A percentile compares a stretch with the other conserved stretches of the same genome.
phyloP scores from a whole-genome alignment of 768 basidiomycete genomes.

The Xerocomellus intermedius region DNA sequence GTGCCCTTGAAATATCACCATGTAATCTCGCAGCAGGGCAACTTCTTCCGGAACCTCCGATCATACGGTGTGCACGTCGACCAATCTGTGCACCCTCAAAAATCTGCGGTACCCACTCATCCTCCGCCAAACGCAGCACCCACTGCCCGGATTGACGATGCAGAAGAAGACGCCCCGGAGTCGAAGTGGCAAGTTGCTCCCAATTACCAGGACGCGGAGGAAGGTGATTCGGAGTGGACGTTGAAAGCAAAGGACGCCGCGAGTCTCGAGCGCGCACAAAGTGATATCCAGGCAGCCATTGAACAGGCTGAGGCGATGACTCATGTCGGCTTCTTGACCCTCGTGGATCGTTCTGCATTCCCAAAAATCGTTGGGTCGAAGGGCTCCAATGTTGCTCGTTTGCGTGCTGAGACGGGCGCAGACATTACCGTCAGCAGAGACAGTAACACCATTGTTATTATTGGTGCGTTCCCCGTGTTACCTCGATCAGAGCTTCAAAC shows the following conservation, averaged over 20 bases:
- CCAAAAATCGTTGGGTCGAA: constrained; percentile 92
- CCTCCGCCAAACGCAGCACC: constrained; percentile 43
- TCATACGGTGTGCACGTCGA: constrained; percentile 83
- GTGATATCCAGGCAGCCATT: constrained; percentile 64
- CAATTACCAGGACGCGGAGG: constrained; percentile 80
- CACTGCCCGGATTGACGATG: constrained; percentile 85
- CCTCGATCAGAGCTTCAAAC: background rate
- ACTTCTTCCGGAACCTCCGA: constrained; percentile 82
- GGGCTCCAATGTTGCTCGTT: constrained; percentile 84
- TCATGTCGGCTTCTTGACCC: constrained; percentile 81
- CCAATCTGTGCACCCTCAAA: constrained; percentile 61
- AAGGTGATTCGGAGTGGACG: constrained; percentile 84
- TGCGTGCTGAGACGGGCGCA: constrained; percentile 86
- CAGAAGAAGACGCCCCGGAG: constrained; percentile 42
- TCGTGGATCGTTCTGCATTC: constrained; percentile 81
- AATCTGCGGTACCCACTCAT: constrained; percentile 57
- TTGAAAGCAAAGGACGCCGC: constrained; percentile 78
- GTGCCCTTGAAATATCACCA: constrained; percentile 89
- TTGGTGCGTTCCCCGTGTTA: constrained; percentile 48
- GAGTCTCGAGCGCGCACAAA: constrained; percentile 73
- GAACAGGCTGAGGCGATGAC: constrained; percentile 69
- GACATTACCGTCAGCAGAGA: constrained; percentile 91
- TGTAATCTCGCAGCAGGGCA: constrained; percentile 82
- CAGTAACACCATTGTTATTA: constrained; percentile 82
- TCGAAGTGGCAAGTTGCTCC: constrained; percentile 72